Base-by-base conservation (phyloP, 2,329 filamentous ascomycete genomes). In the Ustulina deusta region DNA sequence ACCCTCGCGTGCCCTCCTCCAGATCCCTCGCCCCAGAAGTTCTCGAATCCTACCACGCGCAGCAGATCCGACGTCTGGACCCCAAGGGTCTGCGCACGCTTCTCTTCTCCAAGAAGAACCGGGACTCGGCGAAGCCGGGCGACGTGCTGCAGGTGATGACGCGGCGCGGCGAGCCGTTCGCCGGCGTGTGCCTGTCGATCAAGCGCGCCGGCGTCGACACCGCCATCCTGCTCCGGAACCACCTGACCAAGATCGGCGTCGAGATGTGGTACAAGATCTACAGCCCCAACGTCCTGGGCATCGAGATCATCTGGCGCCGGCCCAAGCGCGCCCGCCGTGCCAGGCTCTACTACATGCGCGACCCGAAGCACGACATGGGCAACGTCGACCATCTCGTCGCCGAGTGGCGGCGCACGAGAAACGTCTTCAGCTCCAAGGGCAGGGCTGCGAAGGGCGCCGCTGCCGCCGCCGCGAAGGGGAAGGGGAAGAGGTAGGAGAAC, bases 181-280 rank as follows among this genome's bases (percentile, higher is more conserved):
- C 94, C 1, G 96, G 96, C 46, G 93, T 96, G 15, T 92, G 93
- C 76, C 85, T 99, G 78, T 92, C 91, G 77, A 94, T 99, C 78
- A 92, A 94, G 63, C 87, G 93, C 62, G 87, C 92, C n/a, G 94
- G 94, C 67, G 88, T 96, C 68, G 95, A 98, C 82, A 97, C 93
- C 2, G 92, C 92, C 4, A 91, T 99, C 63, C 83, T 97, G 67
- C 85, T 99, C 68, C 88, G 96, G 64, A 95, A 95, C 75, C 90
- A 97, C 78, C 83, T 99, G 74, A 94, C 93, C 73, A 89, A 92
- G 74, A 89, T 97, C 6, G 93, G 93, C 68, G 93, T 97, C 68
- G 96, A 99, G 87, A 96, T 97, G 93, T 97, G 93, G 90, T 94
- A 92, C 82, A 99, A 99, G 85, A 86, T 98, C 66, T 98, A 96